Base-by-base conservation (phyloP, 1,139 yeast species). In the Pichia sp. region DNA sequence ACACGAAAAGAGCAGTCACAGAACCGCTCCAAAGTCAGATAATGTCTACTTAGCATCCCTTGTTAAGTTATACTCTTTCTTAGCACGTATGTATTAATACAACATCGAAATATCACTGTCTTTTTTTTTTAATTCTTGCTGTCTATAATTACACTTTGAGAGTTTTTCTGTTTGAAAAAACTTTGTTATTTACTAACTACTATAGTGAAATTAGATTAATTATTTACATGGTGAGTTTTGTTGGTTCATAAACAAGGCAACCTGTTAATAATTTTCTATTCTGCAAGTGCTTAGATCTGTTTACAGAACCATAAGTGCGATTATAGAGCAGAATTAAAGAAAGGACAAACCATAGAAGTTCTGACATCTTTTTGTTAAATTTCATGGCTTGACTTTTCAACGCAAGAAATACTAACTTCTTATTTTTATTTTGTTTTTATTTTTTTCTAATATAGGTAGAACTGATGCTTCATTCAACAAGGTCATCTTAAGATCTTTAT, bases 11-110 rank as follows among this genome's bases (percentile, higher is more conserved):
- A 77, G 83, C 64, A 84, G 96, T 74, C 95, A 87, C 87, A 90
- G 99, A 80, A 77, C 84, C 69, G 97, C 97, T 74, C 99, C 98
- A 77, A 89, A 89, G 82, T 90, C 97, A 62, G 96, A 92, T 78
- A 94, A 92, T 72, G 96, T 90, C 76, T 92, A 94, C 96, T 81
- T 92, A 78, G 85, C 84, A 76, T 76, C 92, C 71, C 84, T 92
- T 76, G 98, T 92, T 73, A 90, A 90, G 83, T 81, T 92, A 67
- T 92, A 90, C 87, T 76, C 97, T 69, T 94, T 87, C 95, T 82
- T 92, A 76, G 97, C 97, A 78, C 97, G 98, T 86, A 85, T 76
- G 95, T 86, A 53, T 43, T 36, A 7, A 36, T 28, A n/a, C n/a
- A n/a, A n/a, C n/a, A n/a, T n/a, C n/a, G n/a, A n/a, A 25, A 20